Evolutionary conservation across 1,139 yeast genomes (phyloP).

Genomic region (Taphrina betulina): DNA sequence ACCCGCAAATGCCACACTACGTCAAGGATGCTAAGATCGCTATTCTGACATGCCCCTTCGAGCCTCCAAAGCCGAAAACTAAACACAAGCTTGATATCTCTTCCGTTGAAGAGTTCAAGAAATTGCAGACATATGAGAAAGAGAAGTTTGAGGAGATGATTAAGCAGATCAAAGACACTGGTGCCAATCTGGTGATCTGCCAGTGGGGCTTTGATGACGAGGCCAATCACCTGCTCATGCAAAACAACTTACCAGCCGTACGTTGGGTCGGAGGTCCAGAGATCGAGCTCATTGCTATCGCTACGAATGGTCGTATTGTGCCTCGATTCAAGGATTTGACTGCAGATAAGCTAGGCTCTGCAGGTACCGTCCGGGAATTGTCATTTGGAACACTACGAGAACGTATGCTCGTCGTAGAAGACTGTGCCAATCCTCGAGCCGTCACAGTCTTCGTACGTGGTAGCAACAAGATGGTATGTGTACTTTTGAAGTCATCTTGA

Average conservation of each 20-base stretch:
- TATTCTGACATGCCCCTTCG: slow-evolving; percentile 95
- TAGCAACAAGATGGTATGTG: slow-evolving; percentile 73
- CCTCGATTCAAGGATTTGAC: slow-evolving; percentile 93
- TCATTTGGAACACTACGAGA: slow-evolving; percentile 97
- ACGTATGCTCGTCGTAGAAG: slow-evolving; percentile 91
- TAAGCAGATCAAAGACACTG: slow-evolving; percentile 75
- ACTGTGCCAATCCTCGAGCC: slow-evolving; percentile 82
- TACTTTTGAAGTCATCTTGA: background rate
- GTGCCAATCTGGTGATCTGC: slow-evolving; percentile 95
- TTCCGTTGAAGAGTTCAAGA: slow-evolving; percentile 86
- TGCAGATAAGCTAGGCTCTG: slow-evolving; percentile 77
- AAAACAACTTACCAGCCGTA: slow-evolving; percentile 88
- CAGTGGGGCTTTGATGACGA: slow-evolving; percentile 99
- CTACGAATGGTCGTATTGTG: slow-evolving; percentile 94
- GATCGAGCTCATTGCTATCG: slow-evolving; percentile 90
- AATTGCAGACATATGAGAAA: slow-evolving; percentile 86
- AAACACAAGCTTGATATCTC: slow-evolving; percentile 94
- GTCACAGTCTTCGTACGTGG: slow-evolving; percentile 94
- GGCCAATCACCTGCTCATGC: slow-evolving; percentile 87
- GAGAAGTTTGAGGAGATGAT: slow-evolving; percentile 91
- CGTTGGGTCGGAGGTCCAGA: slow-evolving; percentile 99
- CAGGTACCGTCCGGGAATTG: slow-evolving; percentile 80
- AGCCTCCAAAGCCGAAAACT: slow-evolving; percentile 99
- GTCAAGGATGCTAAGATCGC: slow-evolving; percentile 85
- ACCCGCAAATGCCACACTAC: slow-evolving; percentile 93